These are phyloP conservation scores for Ceratopteris richardii DNA, from an alignment of 75 land plant species.

Conservation along the genomic window DNA sequence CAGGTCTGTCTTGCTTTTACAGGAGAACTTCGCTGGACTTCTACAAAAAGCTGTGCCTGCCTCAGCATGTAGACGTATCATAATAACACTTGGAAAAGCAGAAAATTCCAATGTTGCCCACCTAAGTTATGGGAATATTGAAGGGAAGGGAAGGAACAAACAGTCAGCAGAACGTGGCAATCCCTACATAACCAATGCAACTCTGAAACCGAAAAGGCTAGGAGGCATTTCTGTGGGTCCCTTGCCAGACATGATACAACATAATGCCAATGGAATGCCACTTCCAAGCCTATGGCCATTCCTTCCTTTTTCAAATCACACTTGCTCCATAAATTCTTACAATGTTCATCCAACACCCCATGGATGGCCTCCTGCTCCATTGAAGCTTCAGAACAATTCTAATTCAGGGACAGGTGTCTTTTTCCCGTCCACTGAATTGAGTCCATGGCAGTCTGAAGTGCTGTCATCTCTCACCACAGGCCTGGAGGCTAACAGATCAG, in stretches of 20 bases:
- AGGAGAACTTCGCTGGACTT: not conserved
- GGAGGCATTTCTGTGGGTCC: not conserved
- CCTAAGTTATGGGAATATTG: not conserved
- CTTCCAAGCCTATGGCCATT: not conserved
- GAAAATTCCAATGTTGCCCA: not conserved
- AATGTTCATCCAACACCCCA: not conserved
- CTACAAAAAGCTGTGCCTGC: slow-evolving; percentile 1
- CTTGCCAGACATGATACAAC: not conserved
- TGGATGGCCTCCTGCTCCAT: not conserved
- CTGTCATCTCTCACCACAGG: not conserved
- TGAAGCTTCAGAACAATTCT: not conserved
- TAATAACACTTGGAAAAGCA: not conserved
- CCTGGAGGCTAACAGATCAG: no score
- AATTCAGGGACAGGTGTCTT: slow-evolving; percentile 6
- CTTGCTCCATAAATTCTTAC: not conserved
- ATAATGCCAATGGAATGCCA: not conserved
- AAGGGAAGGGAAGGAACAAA: not conserved
- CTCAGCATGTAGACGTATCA: not conserved
- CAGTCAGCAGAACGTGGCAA: not conserved
- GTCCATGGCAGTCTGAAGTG: not conserved
- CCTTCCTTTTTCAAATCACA: not conserved
- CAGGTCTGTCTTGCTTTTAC: not conserved
- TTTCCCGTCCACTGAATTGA: not conserved
- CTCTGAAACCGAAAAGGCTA: not conserved
- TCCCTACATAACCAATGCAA: not conserved